phyloP scores from a whole-genome alignment of 257 asterid genomes.

The Primulina tabacum region DNA sequence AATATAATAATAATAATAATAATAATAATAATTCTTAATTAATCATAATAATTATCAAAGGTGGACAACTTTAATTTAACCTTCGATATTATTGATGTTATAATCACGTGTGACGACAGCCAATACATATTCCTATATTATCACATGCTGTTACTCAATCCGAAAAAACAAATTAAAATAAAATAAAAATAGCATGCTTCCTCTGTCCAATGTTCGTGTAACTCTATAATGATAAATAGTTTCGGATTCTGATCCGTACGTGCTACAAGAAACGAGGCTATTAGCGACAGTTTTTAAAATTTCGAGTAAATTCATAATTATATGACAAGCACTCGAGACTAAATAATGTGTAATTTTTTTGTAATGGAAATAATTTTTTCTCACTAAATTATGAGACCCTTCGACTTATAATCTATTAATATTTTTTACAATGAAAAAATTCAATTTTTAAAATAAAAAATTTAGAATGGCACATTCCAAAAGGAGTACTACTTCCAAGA shows the following conservation, averaged over 20 bases:
- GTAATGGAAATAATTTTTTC: too few relatives aligned
- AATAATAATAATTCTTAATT: too few relatives aligned
- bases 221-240: not conserved
- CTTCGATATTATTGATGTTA: not conserved
- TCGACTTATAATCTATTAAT: too few relatives aligned
- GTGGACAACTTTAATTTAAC: not conserved
- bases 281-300: too few relatives aligned
- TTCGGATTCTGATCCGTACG: not conserved
- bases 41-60: not conserved
- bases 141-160: not conserved
- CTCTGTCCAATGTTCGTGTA: not conserved
- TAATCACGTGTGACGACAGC: not conserved
- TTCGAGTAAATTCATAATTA: too few relatives aligned
- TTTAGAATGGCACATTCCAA: not conserved
- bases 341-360: too few relatives aligned
- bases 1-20: too few relatives aligned
- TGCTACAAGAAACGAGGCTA: too few relatives aligned
- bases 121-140: not conserved
- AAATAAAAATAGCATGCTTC: not conserved
- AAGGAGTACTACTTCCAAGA: not conserved
- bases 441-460: too few relatives aligned
- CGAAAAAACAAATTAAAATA: too few relatives aligned
- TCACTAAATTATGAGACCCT: not conserved
- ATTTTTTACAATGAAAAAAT: not conserved
- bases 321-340: too few relatives aligned